A percentile compares a stretch with the other conserved stretches of the same genome.
phyloP scores from a whole-genome alignment of 1,284 basidiomycete genomes.

The Chiua sp. region DNA sequence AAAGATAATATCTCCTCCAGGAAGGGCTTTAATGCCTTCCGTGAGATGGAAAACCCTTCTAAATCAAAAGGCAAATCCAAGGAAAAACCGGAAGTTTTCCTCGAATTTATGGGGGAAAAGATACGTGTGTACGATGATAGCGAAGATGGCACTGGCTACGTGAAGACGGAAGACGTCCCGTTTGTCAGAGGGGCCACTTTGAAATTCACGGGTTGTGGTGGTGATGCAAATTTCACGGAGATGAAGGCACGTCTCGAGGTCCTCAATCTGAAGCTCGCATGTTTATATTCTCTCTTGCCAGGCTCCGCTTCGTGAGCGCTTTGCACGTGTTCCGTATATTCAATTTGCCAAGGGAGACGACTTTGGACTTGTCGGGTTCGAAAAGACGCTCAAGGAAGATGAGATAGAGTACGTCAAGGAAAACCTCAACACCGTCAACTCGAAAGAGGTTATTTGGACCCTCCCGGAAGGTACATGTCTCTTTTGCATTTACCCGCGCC shows the following conservation, averaged over 20 bases:
- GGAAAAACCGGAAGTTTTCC: conserved; percentile 61
- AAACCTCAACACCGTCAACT: conserved; percentile 64
- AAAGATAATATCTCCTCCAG: conserved; percentile 56
- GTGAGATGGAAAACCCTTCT: conserved; percentile 63
- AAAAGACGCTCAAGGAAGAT: conserved; percentile 71
- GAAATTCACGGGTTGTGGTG: conserved; percentile 74
- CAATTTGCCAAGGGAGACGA: conserved; percentile 69
- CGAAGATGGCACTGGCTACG: conserved; percentile 60
- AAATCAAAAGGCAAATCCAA: conserved; percentile 51
- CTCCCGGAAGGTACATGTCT: conserved; percentile 59
- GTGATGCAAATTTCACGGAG: conserved; percentile 68
- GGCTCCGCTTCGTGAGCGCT: conserved; percentile 80
- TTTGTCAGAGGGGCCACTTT: conserved; percentile 76
- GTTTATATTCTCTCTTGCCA: conserved; percentile 32
- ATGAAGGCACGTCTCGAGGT: conserved; percentile 59
- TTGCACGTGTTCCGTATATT: conserved; percentile 76
- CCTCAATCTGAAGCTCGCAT: conserved; percentile 1
- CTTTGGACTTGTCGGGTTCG: conserved; percentile 73
- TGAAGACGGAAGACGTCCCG: conserved; percentile 76
- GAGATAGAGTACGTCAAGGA: conserved; percentile 69
- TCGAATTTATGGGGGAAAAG: conserved; percentile 73
- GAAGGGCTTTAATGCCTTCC: conserved; percentile 89
- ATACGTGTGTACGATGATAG: conserved; percentile 66
- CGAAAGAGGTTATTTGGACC: conserved; percentile 65
- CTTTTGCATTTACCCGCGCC: neutral